Base-by-base conservation (phyloP, 2,329 filamentous ascomycete species). In the Bipolaris sorokiniana region DNA sequence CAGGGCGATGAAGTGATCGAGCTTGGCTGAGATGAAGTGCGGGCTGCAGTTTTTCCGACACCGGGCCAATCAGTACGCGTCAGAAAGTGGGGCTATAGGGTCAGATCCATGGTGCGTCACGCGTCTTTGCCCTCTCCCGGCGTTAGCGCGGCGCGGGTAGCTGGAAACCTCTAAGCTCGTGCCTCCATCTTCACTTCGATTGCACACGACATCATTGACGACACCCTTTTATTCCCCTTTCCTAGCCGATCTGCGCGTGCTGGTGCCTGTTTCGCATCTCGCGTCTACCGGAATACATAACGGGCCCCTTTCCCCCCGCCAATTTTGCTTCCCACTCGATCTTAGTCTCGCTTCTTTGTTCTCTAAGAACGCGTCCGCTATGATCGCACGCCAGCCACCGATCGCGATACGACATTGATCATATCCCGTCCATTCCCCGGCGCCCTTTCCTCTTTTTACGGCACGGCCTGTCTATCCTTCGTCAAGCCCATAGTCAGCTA, bases 371-470 rank as follows among this genome's bases (percentile, higher is more conserved):
- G 73, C 71, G 73, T 70, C 59, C 65, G 72, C 70, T 68, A 76
- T 74, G 71, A 69, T 65, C 63, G 61, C 61, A 66, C 63, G 68
- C 72, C 73, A 75, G 66, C 73, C 72, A 73, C 70, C 67, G 57
- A 68, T 69, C 68, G 66, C 67, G 62, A 66, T 67, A 61, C 54
- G 61, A 56, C 65, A 67, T 64, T 68, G 63, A 72, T 64, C 63
- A 66, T 63, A 46, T 57, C 61, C 57, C 63, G 65, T 67, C 58
- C 61, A 58, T 61, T 60, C 56, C 54, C 49, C 64, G 58, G 58
- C 65, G 33, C 56, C 56, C 45, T 52, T 54, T 51, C 48, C 36
- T 51, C 48, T 48, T 61, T 63, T 51, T 59, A 60, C 66, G 41
- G 56, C 64, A 56, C 61, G 62, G 56, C 60, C 49, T 58, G 55